Percentiles rank a stretch among this genome's conserved stretches.
Conservation (phyloP, 306 rosid species). For the Glycine tomentella region DNA sequence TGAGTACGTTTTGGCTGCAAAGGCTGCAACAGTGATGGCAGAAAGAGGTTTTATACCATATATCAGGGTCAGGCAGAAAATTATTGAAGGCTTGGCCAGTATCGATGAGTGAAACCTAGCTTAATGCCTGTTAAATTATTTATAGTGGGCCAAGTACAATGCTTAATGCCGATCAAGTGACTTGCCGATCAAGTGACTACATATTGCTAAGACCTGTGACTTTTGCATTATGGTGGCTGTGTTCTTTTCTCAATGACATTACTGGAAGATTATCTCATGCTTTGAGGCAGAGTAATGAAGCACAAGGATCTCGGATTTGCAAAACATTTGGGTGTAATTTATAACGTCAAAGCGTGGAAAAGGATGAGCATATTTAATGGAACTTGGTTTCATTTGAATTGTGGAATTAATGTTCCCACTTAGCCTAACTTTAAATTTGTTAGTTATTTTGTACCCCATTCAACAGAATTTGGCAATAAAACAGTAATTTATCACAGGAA, state of each 20-base stretch:
- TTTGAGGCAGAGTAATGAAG: slow-evolving; percentile 27
- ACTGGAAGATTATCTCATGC: background rate
- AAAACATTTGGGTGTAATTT: slow-evolving; percentile 21
- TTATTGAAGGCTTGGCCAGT: slow-evolving; percentile 76
- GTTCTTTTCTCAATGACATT: slow-evolving; percentile 21
- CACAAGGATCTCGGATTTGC: slow-evolving; percentile 27
- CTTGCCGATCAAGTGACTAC: background rate
- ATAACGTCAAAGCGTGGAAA: background rate
- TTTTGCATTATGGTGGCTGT: slow-evolving; percentile 19
- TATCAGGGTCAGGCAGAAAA: slow-evolving; percentile 74
- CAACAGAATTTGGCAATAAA: slow-evolving; percentile 22
- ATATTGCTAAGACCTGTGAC: background rate
- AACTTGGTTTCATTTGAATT: background rate
- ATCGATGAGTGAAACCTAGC: slow-evolving; percentile 78
- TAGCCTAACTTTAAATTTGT: background rate
- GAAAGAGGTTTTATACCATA: slow-evolving; percentile 62
- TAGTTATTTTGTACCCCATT: slow-evolving; percentile 13
- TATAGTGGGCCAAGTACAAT: slow-evolving; percentile 9
- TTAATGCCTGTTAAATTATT: slow-evolving; percentile 48
- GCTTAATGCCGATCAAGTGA: slow-evolving; percentile 6
- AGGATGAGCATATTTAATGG: background rate
- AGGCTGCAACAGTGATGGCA: slow-evolving; percentile 73
- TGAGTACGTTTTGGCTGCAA: slow-evolving; percentile 81
- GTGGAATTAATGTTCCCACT: slow-evolving; percentile 23
- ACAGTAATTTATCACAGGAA: slow-evolving; percentile 11